Percentiles rank a stretch among this genome's conserved stretches.
These are phyloP conservation scores for Hippophae tibetana DNA, from an alignment of 306 rosid genomes.

Conservation along the genomic window DNA sequence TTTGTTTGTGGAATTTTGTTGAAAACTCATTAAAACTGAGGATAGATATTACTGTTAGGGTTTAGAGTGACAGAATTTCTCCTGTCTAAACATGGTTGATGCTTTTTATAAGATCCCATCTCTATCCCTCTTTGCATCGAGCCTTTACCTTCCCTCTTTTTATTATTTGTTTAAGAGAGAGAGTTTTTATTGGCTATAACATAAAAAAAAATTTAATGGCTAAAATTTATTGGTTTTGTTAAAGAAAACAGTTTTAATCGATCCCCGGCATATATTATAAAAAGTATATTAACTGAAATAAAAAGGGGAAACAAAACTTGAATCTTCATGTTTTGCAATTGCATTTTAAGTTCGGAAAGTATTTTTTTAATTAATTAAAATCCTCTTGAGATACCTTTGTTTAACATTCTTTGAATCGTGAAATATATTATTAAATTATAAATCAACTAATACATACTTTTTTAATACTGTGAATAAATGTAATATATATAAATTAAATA, in stretches of 20 bases:
- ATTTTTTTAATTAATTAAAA: no score
- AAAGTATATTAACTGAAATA: no score
- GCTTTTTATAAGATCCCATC: slow-evolving; percentile 54
- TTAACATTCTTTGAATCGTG: slow-evolving; percentile 16
- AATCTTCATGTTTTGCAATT: slow-evolving; percentile 21
- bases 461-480: no score
- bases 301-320: slow-evolving; percentile 15
- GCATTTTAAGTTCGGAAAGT: background rate
- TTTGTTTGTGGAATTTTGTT: slow-evolving; percentile 7
- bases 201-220: background rate
- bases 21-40: slow-evolving; percentile 26
- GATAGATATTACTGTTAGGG: slow-evolving; percentile 45
- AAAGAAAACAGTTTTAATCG: slow-evolving; percentile 12
- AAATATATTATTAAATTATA: background rate
- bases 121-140: slow-evolving; percentile 11
- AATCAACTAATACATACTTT: no score
- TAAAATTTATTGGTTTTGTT: slow-evolving; percentile 20
- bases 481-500: no score
- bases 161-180: slow-evolving; percentile 6
- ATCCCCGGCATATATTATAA: background rate
- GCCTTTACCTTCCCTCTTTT: slow-evolving; percentile 1
- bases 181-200: slow-evolving; percentile 15
- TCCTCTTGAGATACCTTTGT: slow-evolving; percentile 10
- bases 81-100: slow-evolving; percentile 29
- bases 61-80: slow-evolving; percentile 51